Evolutionary conservation across 163 green algal species (phyloP).

Genomic region (Volvox carteri): DNA sequence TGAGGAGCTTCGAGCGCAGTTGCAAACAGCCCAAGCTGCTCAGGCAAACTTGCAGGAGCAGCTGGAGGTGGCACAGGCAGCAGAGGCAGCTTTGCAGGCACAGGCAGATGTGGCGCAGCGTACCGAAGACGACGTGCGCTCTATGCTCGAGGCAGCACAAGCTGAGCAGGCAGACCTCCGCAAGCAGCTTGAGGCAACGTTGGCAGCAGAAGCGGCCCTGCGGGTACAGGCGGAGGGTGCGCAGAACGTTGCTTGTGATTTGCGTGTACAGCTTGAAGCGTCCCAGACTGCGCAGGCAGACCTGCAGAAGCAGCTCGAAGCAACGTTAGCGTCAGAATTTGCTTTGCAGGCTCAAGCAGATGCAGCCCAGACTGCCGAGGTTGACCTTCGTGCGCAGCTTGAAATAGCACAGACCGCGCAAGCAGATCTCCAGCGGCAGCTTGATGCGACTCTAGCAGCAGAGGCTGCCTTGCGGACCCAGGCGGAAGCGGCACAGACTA

Average conservation of each 20-base stretch:
- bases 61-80: constrained; percentile 3
- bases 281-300: neutral
- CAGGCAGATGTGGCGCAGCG: neutral
- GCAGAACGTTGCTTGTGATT: neutral
- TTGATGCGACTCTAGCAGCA: neutral
- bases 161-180: neutral
- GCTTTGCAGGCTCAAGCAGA: neutral
- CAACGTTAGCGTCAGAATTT: neutral
- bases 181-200: neutral
- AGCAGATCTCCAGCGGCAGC: neutral
- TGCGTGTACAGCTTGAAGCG: neutral
- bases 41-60: constrained; percentile 3
- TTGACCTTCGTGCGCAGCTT: neutral
- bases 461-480: neutral
- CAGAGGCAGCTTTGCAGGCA: neutral
- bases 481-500: neutral
- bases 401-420: neutral
- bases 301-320: neutral
- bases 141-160: neutral
- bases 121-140: neutral
- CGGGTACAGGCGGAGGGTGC: neutral
- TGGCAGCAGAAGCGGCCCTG: neutral
- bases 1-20: neutral
- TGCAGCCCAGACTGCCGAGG: neutral
- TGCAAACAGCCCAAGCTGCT: neutral